phyloP scores from a whole-genome alignment of 306 rosid genomes.

The Luffa aegyptiaca region DNA sequence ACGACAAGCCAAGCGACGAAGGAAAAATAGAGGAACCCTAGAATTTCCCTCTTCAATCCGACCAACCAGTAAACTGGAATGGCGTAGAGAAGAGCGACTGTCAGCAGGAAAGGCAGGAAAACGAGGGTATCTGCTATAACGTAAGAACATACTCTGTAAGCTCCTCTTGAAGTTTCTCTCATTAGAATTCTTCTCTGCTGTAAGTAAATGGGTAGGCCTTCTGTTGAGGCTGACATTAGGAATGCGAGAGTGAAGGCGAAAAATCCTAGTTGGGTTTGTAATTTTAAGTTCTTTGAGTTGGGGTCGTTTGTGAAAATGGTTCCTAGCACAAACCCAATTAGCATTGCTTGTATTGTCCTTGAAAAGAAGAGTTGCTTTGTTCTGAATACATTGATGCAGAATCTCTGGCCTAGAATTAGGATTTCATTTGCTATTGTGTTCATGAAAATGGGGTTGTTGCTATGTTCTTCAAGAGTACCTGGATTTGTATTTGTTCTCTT shows the following conservation, averaged over 20 bases:
- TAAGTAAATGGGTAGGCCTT: slow-evolving; percentile 65
- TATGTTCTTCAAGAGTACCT: slow-evolving; percentile 10
- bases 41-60: slow-evolving; percentile 47
- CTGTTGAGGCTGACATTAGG: slow-evolving; percentile 66
- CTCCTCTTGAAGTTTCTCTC: slow-evolving; percentile 75
- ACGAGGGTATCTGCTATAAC: slow-evolving; percentile 54
- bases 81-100: slow-evolving; percentile 45
- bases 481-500: neutral
- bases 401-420: slow-evolving; percentile 24
- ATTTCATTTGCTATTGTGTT: slow-evolving; percentile 20
- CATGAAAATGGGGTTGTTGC: slow-evolving; percentile 5
- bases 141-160: slow-evolving; percentile 66
- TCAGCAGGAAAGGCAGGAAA: slow-evolving; percentile 49
- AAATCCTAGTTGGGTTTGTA: slow-evolving; percentile 54
- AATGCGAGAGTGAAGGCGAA: slow-evolving; percentile 67
- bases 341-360: slow-evolving; percentile 53
- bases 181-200: slow-evolving; percentile 56
- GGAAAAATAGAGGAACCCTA: slow-evolving; percentile 57
- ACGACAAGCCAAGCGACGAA: slow-evolving; percentile 65
- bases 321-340: slow-evolving; percentile 56
- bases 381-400: slow-evolving; percentile 26
- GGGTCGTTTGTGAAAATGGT: slow-evolving; percentile 45
- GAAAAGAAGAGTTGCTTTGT: slow-evolving; percentile 40
- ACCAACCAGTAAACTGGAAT: slow-evolving; percentile 72
- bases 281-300: slow-evolving; percentile 16